Conservation (phyloP, 805 yeast species). For the Ogataea neopini region DNA sequence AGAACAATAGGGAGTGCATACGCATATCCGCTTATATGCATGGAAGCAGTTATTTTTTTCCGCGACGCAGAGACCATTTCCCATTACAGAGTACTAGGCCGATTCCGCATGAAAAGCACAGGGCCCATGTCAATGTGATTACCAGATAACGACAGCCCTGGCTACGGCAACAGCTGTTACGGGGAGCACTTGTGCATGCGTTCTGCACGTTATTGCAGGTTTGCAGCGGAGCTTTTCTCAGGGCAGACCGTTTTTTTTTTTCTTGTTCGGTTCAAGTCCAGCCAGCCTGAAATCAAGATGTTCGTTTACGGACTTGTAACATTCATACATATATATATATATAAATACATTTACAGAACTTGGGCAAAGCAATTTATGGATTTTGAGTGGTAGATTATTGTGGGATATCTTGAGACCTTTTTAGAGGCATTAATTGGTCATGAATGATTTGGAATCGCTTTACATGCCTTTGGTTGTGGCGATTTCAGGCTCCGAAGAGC, state of each 20-base stretch:
- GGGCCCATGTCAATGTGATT: constrained; percentile 1
- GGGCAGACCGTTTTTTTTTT: constrained; percentile 1
- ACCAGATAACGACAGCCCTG: neutral
- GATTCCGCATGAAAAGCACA: neutral
- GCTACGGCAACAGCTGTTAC: neutral
- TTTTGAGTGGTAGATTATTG: neutral
- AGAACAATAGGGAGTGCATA: neutral
- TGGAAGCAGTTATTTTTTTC: constrained; percentile 7
- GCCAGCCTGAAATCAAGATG: constrained; percentile 1
- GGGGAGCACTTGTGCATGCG: constrained; percentile 7
- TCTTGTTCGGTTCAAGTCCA: neutral
- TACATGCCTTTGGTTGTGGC: neutral
- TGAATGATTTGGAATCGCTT: neutral
- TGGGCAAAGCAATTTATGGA: neutral
- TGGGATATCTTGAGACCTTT: neutral
- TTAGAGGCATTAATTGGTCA: neutral
- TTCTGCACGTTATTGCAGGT: neutral
- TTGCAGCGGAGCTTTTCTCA: neutral
- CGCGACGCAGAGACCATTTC: constrained; percentile 3
- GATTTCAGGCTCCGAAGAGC: neutral
- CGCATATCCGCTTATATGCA: constrained; percentile 9
- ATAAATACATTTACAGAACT: neutral
- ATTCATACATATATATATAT: neutral
- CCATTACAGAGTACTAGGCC: neutral
- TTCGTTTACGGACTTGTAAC: neutral